phyloP scores from a whole-genome alignment of 768 basidiomycete species.

The Dioszegia hungarica region DNA sequence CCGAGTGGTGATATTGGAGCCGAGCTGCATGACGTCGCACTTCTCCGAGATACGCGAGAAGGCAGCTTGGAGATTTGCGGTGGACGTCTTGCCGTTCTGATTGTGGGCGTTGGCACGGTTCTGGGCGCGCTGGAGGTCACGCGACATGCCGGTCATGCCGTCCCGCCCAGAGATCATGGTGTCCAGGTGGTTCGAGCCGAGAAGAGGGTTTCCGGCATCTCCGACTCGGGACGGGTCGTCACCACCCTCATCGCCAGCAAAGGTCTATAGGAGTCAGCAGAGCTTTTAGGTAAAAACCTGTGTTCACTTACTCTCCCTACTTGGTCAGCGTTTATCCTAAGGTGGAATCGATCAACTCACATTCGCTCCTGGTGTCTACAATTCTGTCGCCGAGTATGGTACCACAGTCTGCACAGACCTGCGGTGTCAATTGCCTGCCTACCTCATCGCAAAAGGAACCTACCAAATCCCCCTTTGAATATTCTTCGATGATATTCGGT shows the following conservation, averaged over 20 bases:
- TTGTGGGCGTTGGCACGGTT: conserved; percentile 60
- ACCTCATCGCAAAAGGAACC: conserved; percentile 57
- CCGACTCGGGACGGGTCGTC: conserved; percentile 99
- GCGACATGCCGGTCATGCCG: conserved; percentile 85
- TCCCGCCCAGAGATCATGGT: conserved; percentile 94
- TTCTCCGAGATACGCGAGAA: conserved; percentile 87
- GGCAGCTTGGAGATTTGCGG: conserved; percentile 66
- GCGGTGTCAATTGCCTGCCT: not conserved
- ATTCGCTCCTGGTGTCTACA: conserved; percentile 97
- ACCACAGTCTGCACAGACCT: conserved; percentile 53
- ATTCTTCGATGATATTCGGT: conserved; percentile 94
- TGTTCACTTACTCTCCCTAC: conserved; percentile 32
- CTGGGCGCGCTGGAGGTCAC: conserved; percentile 87
- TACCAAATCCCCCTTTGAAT: conserved; percentile 94
- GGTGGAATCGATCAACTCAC: conserved; percentile 43
- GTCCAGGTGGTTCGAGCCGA: conserved; percentile 89
- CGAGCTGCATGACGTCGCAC: conserved; percentile 93
- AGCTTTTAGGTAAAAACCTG: not conserved
- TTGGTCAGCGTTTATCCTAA: conserved; percentile 3
- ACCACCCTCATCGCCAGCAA: conserved; percentile 98
- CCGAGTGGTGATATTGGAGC: conserved; percentile 88
- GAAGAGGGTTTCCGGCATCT: conserved; percentile 88
- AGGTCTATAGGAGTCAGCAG: conserved; percentile 63
- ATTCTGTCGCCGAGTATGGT: conserved; percentile 92
- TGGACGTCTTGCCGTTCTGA: conserved; percentile 46